phyloP scores from a whole-genome alignment of 2,329 filamentous ascomycete genomes.

The Diaporthe citrichinensis region DNA sequence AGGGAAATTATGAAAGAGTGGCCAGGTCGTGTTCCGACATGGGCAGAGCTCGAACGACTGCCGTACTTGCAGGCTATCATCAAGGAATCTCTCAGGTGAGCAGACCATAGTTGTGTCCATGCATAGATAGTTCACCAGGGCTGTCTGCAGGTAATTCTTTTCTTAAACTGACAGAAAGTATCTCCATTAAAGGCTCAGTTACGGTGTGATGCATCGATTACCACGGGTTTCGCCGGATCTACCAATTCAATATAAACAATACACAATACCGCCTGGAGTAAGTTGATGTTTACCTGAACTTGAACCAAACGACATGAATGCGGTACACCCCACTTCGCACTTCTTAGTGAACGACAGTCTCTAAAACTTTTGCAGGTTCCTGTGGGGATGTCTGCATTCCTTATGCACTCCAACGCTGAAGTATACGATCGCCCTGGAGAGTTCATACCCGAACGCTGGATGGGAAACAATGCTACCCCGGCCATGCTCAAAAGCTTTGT shows the following conservation, averaged over 20 bases:
- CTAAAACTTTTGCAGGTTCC: not conserved
- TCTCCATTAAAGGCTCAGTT: not conserved
- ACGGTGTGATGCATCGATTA: conserved; percentile 23
- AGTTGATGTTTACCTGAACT: not conserved
- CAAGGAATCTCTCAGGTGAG: conserved; percentile 39
- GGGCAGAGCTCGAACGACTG: conserved; percentile 32
- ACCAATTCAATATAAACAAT: not conserved
- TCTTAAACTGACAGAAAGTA: too few relatives aligned
- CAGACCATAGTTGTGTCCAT: too few relatives aligned
- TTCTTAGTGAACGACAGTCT: too few relatives aligned
- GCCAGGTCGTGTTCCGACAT: not conserved
- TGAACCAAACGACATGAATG: not conserved
- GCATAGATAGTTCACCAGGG: too few relatives aligned
- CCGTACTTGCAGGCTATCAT: conserved; percentile 35
- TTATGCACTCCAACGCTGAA: conserved; percentile 25
- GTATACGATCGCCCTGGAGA: conserved; percentile 14
- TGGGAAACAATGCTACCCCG: not conserved
- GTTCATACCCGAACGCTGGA: conserved; percentile 30
- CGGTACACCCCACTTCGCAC: not conserved
- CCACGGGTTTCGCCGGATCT: conserved; percentile 4
- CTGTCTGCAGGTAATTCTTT: too few relatives aligned
- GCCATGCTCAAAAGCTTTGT: conserved; percentile 5
- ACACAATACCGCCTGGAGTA: not conserved
- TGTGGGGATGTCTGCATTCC: conserved; percentile 33
- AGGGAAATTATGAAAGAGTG: not conserved